Percentiles rank a stretch among this genome's conserved stretches.
Conservation (phyloP, 768 basidiomycete species). For the Nevesoporus exiguus region DNA sequence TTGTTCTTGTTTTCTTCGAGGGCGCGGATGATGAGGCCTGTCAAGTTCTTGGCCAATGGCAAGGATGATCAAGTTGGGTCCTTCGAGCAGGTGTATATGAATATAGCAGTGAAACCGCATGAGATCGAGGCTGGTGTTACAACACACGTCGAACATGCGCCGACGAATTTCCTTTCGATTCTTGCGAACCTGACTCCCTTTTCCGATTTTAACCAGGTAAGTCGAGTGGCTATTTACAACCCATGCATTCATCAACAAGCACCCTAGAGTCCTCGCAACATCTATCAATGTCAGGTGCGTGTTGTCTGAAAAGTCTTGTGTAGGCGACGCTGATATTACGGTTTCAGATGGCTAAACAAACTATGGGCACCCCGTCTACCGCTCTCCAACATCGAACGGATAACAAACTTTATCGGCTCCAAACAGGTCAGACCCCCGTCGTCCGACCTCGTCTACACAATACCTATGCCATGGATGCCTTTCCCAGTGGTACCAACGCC, state of each 20-base stretch:
- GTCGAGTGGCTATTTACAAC: conserved; percentile 16
- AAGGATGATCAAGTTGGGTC: conserved; percentile 87
- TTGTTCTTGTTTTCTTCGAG: conserved; percentile 85
- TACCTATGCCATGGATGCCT: conserved; percentile 96
- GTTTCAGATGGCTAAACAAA: conserved; percentile 98
- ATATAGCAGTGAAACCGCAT: conserved; percentile 86
- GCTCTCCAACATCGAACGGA: conserved; percentile 90
- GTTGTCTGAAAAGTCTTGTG: neutral
- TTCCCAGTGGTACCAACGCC: conserved; percentile 97
- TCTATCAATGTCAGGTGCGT: conserved; percentile 86
- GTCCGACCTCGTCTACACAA: conserved; percentile 91
- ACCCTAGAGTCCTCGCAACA: conserved; percentile 78
- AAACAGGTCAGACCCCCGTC: conserved; percentile 91
- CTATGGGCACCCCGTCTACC: conserved; percentile 97
- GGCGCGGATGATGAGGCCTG: conserved; percentile 97
- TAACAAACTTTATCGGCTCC: conserved; percentile 96
- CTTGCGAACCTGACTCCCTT: conserved; percentile 97
- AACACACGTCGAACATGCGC: conserved; percentile 90
- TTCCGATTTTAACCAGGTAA: conserved; percentile 97
- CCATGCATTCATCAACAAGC: neutral
- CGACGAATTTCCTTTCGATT: conserved; percentile 95
- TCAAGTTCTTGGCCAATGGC: conserved; percentile 85
- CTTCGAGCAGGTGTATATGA: conserved; percentile 99
- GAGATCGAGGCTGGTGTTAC: conserved; percentile 77
- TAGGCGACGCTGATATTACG: conserved; percentile 6